Conservation (phyloP, 768 basidiomycete species). For the Leccinum barrowsii region DNA sequence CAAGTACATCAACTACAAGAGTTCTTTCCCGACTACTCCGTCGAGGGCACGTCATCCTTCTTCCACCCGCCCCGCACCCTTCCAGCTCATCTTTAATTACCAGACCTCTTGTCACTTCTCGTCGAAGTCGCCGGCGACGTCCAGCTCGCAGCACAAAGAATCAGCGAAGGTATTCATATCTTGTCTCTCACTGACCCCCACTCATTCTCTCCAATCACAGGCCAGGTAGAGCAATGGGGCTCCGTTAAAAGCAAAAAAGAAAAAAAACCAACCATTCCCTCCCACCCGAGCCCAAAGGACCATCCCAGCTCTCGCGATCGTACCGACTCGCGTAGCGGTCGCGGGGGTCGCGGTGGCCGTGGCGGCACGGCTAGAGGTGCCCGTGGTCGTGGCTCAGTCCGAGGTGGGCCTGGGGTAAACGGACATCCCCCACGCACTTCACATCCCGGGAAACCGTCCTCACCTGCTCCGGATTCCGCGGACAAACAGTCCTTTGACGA, state of each 20-base stretch:
- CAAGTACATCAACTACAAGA: constrained; percentile 67
- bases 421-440: constrained; percentile 30
- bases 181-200: background rate
- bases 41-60: constrained; percentile 49
- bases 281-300: constrained; percentile 49
- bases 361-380: constrained; percentile 52
- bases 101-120: constrained; percentile 68
- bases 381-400: constrained; percentile 39
- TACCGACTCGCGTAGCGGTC: constrained; percentile 51
- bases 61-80: constrained; percentile 18
- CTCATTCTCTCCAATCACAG: constrained; percentile 37
- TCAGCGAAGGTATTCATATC: constrained; percentile 58
- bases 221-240: constrained; percentile 76
- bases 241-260: constrained; percentile 86
- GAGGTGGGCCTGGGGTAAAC: constrained; percentile 34
- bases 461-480: constrained; percentile 34
- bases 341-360: constrained; percentile 59
- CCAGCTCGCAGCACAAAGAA: constrained; percentile 65
- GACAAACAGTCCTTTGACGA: constrained; percentile 25
- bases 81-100: constrained; percentile 14
- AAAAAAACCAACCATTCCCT: constrained; percentile 53
- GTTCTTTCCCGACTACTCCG: constrained; percentile 64
- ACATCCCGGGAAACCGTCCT: constrained; percentile 26
- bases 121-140: constrained; percentile 67
- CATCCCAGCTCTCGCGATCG: constrained; percentile 25